Evolutionary conservation across 73 alveolate genomes (phyloP).

Genomic region (Durusdinium trenchii): DNA sequence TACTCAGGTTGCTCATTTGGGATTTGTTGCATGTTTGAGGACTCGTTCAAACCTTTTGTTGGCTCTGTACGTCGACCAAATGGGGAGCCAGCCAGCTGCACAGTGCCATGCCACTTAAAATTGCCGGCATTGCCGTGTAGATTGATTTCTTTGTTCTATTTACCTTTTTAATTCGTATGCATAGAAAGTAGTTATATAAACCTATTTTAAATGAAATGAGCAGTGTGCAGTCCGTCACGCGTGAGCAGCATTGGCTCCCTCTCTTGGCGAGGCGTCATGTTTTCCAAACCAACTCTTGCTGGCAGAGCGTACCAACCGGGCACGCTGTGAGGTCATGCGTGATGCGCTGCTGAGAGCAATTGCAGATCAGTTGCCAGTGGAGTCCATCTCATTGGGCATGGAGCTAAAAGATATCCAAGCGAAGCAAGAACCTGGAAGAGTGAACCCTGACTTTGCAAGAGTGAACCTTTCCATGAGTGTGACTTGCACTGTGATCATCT

Average conservation of each 20-base stretch:
- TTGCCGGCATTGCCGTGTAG: no score
- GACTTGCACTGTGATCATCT: no score
- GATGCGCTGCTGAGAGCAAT: conserved; percentile 78
- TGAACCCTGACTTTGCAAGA: conserved; percentile 1
- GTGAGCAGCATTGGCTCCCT: neutral
- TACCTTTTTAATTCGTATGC: no score
- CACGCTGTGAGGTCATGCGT: conserved; percentile 36
- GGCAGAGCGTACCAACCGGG: neutral
- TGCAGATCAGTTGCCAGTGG: conserved; percentile 36
- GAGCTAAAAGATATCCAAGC: conserved; percentile 44
- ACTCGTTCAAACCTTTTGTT: conserved; percentile 12
- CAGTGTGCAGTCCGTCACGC: neutral
- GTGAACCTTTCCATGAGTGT: neutral
- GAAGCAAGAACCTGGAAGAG: conserved; percentile 24
- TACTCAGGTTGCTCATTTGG: neutral
- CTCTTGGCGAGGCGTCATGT: neutral
- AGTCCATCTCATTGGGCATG: neutral
- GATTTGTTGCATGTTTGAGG: neutral
- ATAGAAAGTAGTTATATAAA: no score
- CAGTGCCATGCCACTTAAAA: conserved; percentile 31
- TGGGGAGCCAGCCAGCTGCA: conserved; percentile 73
- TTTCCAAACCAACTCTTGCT: neutral
- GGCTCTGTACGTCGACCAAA: conserved; percentile 62
- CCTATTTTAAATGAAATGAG: neutral
- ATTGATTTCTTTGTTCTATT: no score